A percentile compares a stretch with the other conserved stretches of the same genome.
phyloP scores from a whole-genome alignment of 2,329 filamentous ascomycete genomes.

The Exserohilum turcica region DNA sequence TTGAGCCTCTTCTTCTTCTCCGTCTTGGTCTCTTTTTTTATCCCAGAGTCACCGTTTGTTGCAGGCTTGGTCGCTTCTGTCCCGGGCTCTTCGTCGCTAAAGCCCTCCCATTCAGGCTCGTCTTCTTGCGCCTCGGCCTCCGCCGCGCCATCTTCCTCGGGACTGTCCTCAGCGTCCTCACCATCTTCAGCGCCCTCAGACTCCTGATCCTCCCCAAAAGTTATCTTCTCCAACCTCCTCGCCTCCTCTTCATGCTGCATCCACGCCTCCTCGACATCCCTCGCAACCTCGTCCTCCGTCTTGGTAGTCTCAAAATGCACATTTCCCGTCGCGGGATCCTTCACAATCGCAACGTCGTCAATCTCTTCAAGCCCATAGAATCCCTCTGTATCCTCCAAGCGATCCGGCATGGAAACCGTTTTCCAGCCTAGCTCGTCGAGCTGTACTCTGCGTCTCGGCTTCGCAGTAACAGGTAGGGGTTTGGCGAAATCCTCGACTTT shows the following conservation, averaged over 20 bases:
- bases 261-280: conserved; percentile 29
- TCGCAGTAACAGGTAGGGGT: conserved; percentile 19
- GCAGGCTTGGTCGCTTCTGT: conserved; percentile 32
- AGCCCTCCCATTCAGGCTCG: conserved; percentile 35
- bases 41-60: conserved; percentile 29
- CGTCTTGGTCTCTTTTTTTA: conserved; percentile 18
- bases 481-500: conserved; percentile 41
- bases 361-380: conserved; percentile 93
- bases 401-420: conserved; percentile 71
- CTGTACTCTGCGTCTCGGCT: conserved; percentile 41
- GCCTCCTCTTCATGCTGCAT: conserved; percentile 29
- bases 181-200: conserved; percentile 6
- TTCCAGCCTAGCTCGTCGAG: conserved; percentile 66
- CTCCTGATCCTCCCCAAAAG: conserved; percentile 20
- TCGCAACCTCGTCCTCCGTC: conserved; percentile 32
- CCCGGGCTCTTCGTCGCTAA: conserved; percentile 25
- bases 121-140: not conserved
- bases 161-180: not conserved
- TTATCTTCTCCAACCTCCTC: conserved; percentile 28
- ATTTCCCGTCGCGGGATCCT: conserved; percentile 57
- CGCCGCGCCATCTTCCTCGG: not conserved
- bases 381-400: conserved; percentile 86
- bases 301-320: conserved; percentile 49
- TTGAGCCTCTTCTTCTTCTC: conserved; percentile 22
- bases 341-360: conserved; percentile 85